phyloP scores from a whole-genome alignment of 257 asterid species.

The Solanum chaucha region DNA sequence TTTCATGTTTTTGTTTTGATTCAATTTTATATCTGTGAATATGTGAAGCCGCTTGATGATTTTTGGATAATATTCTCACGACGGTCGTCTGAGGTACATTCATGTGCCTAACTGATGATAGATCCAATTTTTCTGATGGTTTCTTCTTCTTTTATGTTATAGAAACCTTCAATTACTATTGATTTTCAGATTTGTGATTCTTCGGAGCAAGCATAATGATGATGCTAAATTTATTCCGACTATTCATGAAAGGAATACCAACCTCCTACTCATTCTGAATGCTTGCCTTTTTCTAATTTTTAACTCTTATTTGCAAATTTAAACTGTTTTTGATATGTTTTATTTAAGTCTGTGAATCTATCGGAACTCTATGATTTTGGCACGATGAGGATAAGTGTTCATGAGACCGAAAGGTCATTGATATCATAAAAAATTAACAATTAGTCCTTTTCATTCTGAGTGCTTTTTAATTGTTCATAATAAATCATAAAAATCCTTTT shows the following conservation, averaged over 20 bases:
- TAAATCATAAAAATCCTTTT: neutral
- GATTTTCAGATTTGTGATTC: neutral
- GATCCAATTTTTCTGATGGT: constrained; percentile 56
- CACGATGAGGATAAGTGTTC: constrained; percentile 34
- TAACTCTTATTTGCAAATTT: neutral
- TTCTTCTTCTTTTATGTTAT: neutral
- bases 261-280: constrained; percentile 98
- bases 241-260: constrained; percentile 40
- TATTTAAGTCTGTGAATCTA: no score
- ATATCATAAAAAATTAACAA: neutral
- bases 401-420: constrained; percentile 43
- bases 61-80: constrained; percentile 64
- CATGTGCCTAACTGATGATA: constrained; percentile 38
- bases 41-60: constrained; percentile 35
- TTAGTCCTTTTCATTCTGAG: constrained; percentile 78
- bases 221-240: constrained; percentile 39
- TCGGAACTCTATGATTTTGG: neutral
- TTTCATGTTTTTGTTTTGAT: neutral
- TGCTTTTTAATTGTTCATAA: constrained; percentile 8
- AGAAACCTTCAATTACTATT: neutral
- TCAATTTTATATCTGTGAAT: neutral
- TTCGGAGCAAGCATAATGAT: constrained; percentile 31
- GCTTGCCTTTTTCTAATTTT: constrained; percentile 8
- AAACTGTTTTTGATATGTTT: no score
- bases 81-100: constrained; percentile 71